Percentiles rank a stretch among this genome's conserved stretches.
phyloP scores from a whole-genome alignment of 2,329 filamentous ascomycete species.

The Escovopsis sp. region DNA sequence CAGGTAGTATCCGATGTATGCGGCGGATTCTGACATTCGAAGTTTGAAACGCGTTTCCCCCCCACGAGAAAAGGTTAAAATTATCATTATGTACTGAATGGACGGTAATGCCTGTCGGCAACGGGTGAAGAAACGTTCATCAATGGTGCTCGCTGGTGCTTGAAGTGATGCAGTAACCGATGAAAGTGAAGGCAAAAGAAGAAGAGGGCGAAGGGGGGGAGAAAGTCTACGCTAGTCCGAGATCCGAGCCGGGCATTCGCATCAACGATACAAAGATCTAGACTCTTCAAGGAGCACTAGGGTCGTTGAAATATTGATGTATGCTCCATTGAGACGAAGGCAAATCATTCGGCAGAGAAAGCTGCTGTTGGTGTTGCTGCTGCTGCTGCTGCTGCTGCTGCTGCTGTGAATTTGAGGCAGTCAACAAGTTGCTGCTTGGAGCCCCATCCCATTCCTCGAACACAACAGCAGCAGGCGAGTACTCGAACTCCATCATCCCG shows the following conservation, averaged over 20 bases:
- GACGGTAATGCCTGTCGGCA: conserved; percentile 2
- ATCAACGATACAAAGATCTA: neutral
- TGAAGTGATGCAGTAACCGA: too few species aligned
- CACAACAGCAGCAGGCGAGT: conserved; percentile 21
- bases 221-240: too few species aligned
- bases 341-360: conserved; percentile 3
- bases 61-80: conserved; percentile 10
- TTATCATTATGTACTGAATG: conserved; percentile 20
- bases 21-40: too few species aligned
- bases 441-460: conserved; percentile 30
- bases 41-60: too few species aligned
- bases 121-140: too few species aligned
- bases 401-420: conserved; percentile 14
- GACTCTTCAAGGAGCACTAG: conserved; percentile 17
- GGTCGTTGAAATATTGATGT: conserved; percentile 21
- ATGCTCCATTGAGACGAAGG: conserved; percentile 17
- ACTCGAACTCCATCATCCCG: conserved; percentile 29
- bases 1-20: too few species aligned
- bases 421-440: conserved; percentile 10
- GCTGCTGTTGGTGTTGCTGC: too few species aligned
- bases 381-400: conserved; percentile 11
- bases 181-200: too few species aligned
- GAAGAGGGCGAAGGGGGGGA: neutral
- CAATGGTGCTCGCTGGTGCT: too few species aligned
- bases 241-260: too few species aligned